phyloP scores from a whole-genome alignment of 139 green algal species.

The Picochlorum sp. region DNA sequence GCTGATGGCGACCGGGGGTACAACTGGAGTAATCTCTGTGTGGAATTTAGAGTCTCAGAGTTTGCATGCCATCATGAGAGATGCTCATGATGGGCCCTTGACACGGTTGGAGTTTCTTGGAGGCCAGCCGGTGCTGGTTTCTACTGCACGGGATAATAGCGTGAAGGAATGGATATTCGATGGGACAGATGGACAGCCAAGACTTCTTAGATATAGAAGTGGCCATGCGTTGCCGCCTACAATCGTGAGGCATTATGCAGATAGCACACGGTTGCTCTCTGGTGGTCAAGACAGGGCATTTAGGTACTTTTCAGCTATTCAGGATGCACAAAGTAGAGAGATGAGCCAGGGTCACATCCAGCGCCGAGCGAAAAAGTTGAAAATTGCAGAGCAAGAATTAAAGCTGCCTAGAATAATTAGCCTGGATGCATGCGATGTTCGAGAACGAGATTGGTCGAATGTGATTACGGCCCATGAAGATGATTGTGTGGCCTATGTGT shows the following conservation, averaged over 20 bases:
- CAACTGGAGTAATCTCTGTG: constrained; percentile 68
- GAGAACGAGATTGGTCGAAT: constrained; percentile 95
- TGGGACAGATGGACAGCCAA: constrained; percentile 29
- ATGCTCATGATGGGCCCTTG: constrained; percentile 64
- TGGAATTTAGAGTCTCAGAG: constrained; percentile 84
- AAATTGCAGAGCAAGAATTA: constrained; percentile 67
- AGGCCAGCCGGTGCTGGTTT: constrained; percentile 83
- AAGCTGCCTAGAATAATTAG: constrained; percentile 68
- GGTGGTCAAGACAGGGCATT: constrained; percentile 82
- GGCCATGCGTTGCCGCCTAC: constrained; percentile 79
- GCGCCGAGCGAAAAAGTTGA: constrained; percentile 60
- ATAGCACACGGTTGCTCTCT: constrained; percentile 69
- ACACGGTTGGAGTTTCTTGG: constrained; percentile 54
- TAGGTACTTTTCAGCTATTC: constrained; percentile 77
- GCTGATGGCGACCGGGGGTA: constrained; percentile 69
- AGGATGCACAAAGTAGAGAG: constrained; percentile 90
- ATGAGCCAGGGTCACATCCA: constrained; percentile 75
- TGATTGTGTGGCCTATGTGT: constrained; percentile 78
- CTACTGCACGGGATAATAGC: constrained; percentile 73
- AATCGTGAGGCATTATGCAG: constrained; percentile 64
- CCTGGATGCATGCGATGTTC: constrained; percentile 62
- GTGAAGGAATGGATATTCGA: constrained; percentile 97
- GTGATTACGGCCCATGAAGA: constrained; percentile 87
- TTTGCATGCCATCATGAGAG: constrained; percentile 55
- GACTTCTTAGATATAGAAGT: constrained; percentile 79